Conservation (phyloP, 2,329 filamentous ascomycete genomes). For the Thelonectria discophora region DNA sequence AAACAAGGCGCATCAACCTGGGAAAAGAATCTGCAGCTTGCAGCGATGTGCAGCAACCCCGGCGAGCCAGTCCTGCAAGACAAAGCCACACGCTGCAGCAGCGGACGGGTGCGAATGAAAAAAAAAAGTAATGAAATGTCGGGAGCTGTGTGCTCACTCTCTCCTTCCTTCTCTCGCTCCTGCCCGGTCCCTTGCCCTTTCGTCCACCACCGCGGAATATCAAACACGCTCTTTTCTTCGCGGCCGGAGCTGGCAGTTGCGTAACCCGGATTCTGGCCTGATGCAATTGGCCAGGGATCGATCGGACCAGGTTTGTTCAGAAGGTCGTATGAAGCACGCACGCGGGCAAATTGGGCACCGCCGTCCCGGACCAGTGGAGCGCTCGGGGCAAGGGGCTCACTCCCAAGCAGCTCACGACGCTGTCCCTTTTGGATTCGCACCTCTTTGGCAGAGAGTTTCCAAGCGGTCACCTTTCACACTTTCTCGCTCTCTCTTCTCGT, state of each 20-base stretch:
- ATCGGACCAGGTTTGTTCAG: conserved; percentile 20
- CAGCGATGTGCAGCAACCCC: conserved; percentile 7
- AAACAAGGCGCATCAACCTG: conserved; percentile 5
- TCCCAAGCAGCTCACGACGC: background rate
- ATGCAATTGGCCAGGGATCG: conserved; percentile 40
- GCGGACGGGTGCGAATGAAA: too few relatives aligned
- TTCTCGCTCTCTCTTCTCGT: too few relatives aligned
- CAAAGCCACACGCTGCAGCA: conserved; percentile 5
- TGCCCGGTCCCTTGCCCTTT: background rate
- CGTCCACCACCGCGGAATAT: conserved; percentile 9
- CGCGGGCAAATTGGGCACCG: conserved; percentile 40
- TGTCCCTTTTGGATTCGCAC: conserved; percentile 17
- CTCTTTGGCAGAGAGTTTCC: background rate
- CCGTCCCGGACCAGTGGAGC: conserved; percentile 42
- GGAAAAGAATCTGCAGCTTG: conserved; percentile 13
- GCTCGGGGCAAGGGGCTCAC: conserved; percentile 38
- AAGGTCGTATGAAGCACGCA: conserved; percentile 31
- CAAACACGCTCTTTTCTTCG: background rate
- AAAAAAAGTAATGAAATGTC: background rate
- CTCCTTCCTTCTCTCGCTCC: background rate
- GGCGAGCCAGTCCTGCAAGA: background rate
- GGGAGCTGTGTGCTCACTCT: background rate
- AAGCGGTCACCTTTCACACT: too few relatives aligned
- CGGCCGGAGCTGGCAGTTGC: conserved; percentile 30
- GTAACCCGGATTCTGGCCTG: conserved; percentile 43